phyloP scores from a whole-genome alignment of 2,329 filamentous ascomycete genomes.

The Akanthomyces dipterigenus region DNA sequence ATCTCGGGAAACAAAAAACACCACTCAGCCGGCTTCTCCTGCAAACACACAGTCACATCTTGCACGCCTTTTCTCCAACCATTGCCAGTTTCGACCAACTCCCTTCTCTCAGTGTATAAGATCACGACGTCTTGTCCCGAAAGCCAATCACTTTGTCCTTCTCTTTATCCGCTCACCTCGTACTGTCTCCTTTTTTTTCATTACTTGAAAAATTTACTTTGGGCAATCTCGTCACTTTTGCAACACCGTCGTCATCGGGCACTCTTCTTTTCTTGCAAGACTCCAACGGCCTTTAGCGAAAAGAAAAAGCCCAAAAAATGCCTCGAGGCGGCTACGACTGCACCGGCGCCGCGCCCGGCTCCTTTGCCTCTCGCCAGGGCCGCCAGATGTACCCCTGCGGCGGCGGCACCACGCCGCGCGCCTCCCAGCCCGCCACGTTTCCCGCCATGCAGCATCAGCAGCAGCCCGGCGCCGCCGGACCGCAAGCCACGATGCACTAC shows the following conservation, averaged over 20 bases:
- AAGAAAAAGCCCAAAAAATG: background rate
- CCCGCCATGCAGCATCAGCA: background rate
- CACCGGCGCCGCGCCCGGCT: constrained; percentile 8
- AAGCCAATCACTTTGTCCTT: background rate
- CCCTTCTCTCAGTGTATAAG: background rate
- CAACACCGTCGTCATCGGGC: background rate
- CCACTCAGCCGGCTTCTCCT: too few species aligned
- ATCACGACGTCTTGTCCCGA: background rate
- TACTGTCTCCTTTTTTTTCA: background rate
- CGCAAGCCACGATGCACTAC: background rate
- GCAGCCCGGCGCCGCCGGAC: background rate
- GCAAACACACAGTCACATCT: too few species aligned
- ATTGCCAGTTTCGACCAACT: background rate
- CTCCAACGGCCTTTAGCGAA: background rate
- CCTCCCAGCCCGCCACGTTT: background rate
- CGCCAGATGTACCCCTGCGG: background rate
- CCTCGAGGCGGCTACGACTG: constrained; percentile 10
- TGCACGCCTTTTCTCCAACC: too few species aligned
- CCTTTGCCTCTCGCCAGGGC: background rate
- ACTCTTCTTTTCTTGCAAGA: background rate
- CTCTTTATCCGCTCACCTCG: background rate
- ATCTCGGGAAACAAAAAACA: background rate
- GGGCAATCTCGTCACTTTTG: background rate
- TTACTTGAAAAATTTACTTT: too few species aligned
- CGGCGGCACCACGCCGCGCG: constrained; percentile 2